These are phyloP conservation scores for Botrytis elliptica DNA, from an alignment of 2,329 filamentous ascomycete genomes.

Conservation along the genomic window DNA sequence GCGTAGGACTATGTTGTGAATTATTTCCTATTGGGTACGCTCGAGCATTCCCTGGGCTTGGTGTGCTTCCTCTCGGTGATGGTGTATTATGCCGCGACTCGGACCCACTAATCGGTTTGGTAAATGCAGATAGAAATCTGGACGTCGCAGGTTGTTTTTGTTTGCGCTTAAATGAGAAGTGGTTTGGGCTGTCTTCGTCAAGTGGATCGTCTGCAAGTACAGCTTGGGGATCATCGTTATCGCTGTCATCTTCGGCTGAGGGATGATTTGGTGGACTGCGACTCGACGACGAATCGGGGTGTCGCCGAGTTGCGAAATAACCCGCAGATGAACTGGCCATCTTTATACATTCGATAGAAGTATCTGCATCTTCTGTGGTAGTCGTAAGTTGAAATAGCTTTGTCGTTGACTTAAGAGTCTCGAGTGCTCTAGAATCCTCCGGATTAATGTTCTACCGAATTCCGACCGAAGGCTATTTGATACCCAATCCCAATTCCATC, in stretches of 20 bases:
- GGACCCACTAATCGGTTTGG: slow-evolving; percentile 26
- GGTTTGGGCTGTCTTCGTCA: slow-evolving; percentile 47
- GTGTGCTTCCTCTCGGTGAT: slow-evolving; percentile 32
- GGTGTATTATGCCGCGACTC: slow-evolving; percentile 30
- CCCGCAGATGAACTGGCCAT: slow-evolving; percentile 39
- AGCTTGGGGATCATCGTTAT: slow-evolving; percentile 40
- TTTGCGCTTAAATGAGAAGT: slow-evolving; percentile 71
- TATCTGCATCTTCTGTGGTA: slow-evolving; percentile 22
- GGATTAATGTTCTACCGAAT: slow-evolving; percentile 6
- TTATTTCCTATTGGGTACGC: slow-evolving; percentile 24
- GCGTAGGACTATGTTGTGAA: slow-evolving; percentile 22
- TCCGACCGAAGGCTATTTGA: not conserved
- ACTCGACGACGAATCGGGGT: slow-evolving; percentile 32
- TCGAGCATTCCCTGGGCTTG: slow-evolving; percentile 23
- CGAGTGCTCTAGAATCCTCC: slow-evolving; percentile 13
- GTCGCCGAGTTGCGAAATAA: slow-evolving; percentile 27
- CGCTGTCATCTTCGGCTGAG: slow-evolving; percentile 44
- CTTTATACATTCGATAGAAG: slow-evolving; percentile 30
- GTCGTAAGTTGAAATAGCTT: not conserved
- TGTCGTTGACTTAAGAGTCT: not conserved
- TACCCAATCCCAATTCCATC: not conserved
- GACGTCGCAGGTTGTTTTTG: slow-evolving; percentile 45
- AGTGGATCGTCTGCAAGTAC: slow-evolving; percentile 58
- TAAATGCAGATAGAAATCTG: slow-evolving; percentile 35
- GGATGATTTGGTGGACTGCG: slow-evolving; percentile 29